Evolutionary conservation across 1,139 yeast species (phyloP), one percentile per base, ranked within the genome.

Genomic region (Blastobotrys indianensis): DNA sequence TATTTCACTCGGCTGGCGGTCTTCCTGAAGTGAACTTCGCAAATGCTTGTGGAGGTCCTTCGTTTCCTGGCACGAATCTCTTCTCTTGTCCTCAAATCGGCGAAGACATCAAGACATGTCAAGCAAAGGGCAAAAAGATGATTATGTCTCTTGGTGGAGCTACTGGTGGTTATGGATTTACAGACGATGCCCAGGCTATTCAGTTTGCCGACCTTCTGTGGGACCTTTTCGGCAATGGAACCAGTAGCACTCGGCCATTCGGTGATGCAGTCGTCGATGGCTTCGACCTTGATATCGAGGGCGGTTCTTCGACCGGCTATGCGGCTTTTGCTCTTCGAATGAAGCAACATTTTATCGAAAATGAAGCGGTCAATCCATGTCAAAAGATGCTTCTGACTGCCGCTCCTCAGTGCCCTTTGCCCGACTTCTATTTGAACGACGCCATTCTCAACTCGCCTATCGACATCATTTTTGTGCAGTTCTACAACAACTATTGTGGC

Each of bases 371-470:
- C 15, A 20, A 12, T 6, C 30, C 37, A 8, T 36, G 34, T 23
- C 59, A 57, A 62, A 60, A 64, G 13, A 88, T 85, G 67, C 87
- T 84, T 64, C 70, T 90, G 42, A 77, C 94, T 47, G 95, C 95
- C 53, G 95, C 97, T 53, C 97, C 97, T 20, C 97, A 90, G 69
- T 90, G 97, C 68, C 85, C 83, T 20, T 84, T 82, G 60, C 97
- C 97, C 15, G 97, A 90, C 70, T 87, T 82, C 9, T 77, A 84
- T 39, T 79, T 85, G 38, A 90, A 94, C 50, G 76, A 79, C 48
- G 67, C 85, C 35, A 67, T 90, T 55, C 69, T 68, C 16, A 68
- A 75, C 29, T 79, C 85, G 20, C 72, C 76, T 32, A 70, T 90
- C 55, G 97, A 90, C 65, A 86, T 84, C 65, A 86, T 90, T 3